These are phyloP conservation scores for Annulohypoxylon moriforme DNA, from an alignment of 495 filamentous ascomycete genomes.

Conservation along the genomic window DNA sequence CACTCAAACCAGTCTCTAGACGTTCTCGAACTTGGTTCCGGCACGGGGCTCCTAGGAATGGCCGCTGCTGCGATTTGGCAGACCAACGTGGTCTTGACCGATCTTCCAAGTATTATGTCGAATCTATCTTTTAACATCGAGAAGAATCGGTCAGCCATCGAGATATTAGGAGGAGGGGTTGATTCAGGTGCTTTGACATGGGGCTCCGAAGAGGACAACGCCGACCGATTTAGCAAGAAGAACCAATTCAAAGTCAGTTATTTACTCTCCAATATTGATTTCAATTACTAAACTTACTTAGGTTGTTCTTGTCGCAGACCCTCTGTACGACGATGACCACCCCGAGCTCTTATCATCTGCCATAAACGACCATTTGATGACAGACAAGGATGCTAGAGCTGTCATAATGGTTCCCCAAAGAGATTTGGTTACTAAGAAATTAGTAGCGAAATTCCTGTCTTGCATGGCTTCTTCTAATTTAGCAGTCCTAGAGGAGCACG, in stretches of 20 bases:
- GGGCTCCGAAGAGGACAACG: constrained; percentile 53
- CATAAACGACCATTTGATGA: constrained; percentile 52
- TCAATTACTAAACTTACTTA: constrained; percentile 33
- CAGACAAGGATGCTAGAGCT: constrained; percentile 50
- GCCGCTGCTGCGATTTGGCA: constrained; percentile 59
- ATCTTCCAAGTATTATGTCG: constrained; percentile 58
- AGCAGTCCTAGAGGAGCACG: constrained; percentile 47
- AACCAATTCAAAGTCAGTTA: constrained; percentile 55
- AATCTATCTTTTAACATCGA: constrained; percentile 57
- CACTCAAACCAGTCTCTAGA: constrained; percentile 14
- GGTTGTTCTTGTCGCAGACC: constrained; percentile 59
- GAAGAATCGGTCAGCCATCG: constrained; percentile 50
- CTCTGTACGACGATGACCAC: constrained; percentile 62
- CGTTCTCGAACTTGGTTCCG: constrained; percentile 71
- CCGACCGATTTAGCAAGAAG: constrained; percentile 45
- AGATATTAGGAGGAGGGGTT: constrained; percentile 50
- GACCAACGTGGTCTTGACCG: constrained; percentile 56
- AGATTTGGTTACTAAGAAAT: constrained; percentile 53
- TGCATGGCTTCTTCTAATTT: constrained; percentile 47
- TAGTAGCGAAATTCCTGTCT: constrained; percentile 45
- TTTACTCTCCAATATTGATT: not conserved
- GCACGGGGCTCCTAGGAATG: constrained; percentile 72
- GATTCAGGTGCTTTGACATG: constrained; percentile 55
- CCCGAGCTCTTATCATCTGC: constrained; percentile 57
- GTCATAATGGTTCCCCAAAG: constrained; percentile 60